Evolutionary conservation across 768 basidiomycete genomes (phyloP), one percentile per base, ranked within the genome.

Genomic region (Russula emetica): DNA sequence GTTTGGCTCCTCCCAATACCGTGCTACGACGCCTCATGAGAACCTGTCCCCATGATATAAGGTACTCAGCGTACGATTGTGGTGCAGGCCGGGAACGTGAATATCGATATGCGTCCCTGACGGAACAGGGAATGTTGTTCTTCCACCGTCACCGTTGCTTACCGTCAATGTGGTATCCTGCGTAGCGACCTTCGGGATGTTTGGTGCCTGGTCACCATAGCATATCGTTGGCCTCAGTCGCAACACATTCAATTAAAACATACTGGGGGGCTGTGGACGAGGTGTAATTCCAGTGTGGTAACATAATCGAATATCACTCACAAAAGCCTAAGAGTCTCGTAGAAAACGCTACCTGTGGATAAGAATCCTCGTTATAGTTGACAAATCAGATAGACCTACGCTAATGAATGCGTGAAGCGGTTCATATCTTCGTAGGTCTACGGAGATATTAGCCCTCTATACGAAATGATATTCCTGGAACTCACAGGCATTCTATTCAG

Each of bases 1-100:
- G 28, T 79, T 62, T 5, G 84, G 83, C 51, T 83, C 77, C 55
- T 79, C 71, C 83, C 84, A 85, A 68, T 83, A 83, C 38, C 77
- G 76, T 30, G 83, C 83, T 84, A 64, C 24, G 45, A n/a, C 9
- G 40, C 26, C 40, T 14, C 22, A 5, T 62, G 28, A 51, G 44
- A 44, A 40, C 28, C 2, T 38, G 14, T n/a, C 7, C 18, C 32
- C 2, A 44, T 44, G 18, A 44, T 18, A 44, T 0, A 44, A n/a
- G 2, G 5, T 65, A 26, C 8, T 20, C 5, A 5, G 42, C 58
- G 22, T 71, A 83, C 82, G 80, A 67, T 83, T 83, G 62, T 82
- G 77, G 65, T 83, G 83, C 30, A 83, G 60, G 7, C 74, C 82
- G 26, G 75, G 67, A 1, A 75, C 71, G 67, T 77, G 70, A 16